Evolutionary conservation across 2,329 filamentous ascomycete genomes (phyloP), one percentile per base, ranked within the genome.

Genomic region (Penicillium sp.): DNA sequence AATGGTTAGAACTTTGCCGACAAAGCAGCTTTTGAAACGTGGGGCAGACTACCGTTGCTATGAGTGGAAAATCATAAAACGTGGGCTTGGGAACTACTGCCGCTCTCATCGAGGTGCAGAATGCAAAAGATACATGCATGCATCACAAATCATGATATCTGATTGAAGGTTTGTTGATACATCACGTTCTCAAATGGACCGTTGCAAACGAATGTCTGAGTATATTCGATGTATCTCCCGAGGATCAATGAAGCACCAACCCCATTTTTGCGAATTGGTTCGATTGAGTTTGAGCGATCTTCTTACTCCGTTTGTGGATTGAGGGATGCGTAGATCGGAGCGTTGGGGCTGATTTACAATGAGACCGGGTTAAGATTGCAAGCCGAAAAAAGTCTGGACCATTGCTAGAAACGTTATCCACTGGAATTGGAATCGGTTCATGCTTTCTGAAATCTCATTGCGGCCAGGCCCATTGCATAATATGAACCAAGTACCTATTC

Each of bases 341-440:
- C 32, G 30, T 50, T 45, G 9, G 11, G 39, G n/a, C 30, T 29
- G 19, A 19, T 50, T 50, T 50, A n/a, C 30, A 50, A 53, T n/a
- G 14, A 29, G 44, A n/a, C 50, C 14, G 36, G 32, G 11, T 16
- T 27, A 19, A 39, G 19, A 29, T 34, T 53, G 32, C 32, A 14
- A 5, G 13, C 13, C 32, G 34, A 23, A 7, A 30, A 40, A 8
- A 40, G n/a, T 23, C 19, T 18, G 27, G 34, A 38, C 23, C 43
- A 4, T 29, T 47, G 14, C 14, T 14, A 30, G 23, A 19, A 14
- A 30, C 5, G n/a, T 11, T 35, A 10, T 14, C 14, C 23, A 23
- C 23, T 39, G 14, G 16, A 19, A 27, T 39, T 14, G 32, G 23
- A 34, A 16, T 27, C 18, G 7, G 18, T 23, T 27, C 27, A 32